Percentiles rank a stretch among this genome's conserved stretches.
These are phyloP conservation scores for Fraxinus velutina DNA, from an alignment of 305 asterid genomes.

Conservation along the genomic window DNA sequence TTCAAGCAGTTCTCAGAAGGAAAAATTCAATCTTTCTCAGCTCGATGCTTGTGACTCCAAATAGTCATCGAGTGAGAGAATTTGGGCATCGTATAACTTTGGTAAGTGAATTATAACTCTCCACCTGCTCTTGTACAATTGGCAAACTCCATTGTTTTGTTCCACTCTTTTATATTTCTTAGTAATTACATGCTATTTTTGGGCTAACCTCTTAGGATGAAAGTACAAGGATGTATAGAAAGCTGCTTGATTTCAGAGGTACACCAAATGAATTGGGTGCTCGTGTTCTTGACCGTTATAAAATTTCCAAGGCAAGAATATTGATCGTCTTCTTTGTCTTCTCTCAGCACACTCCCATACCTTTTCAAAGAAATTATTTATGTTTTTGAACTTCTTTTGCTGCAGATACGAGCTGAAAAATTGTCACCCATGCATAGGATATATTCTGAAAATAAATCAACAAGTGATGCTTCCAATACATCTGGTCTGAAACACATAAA, in stretches of 20 bases:
- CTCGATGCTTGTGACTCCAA: constrained; percentile 79
- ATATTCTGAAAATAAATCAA: constrained; percentile 51
- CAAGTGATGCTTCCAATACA: constrained; percentile 50
- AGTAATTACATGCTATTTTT: constrained; percentile 20
- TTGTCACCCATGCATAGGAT: background rate
- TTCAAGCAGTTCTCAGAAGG: constrained; percentile 46
- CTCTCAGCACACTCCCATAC: background rate
- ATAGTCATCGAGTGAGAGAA: constrained; percentile 80
- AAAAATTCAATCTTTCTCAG: constrained; percentile 63
- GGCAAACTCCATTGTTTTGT: background rate
- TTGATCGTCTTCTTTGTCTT: constrained; percentile 14
- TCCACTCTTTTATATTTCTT: constrained; percentile 8
- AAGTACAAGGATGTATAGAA: constrained; percentile 62
- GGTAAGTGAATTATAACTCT: constrained; percentile 44
- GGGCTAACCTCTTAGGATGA: constrained; percentile 53
- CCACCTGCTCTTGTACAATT: constrained; percentile 7
- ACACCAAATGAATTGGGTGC: constrained; percentile 70
- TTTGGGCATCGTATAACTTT: constrained; percentile 61
- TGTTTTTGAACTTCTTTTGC: constrained; percentile 27
- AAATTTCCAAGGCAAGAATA: constrained; percentile 79
- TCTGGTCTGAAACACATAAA: constrained; percentile 75
- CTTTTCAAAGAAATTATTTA: constrained; percentile 13
- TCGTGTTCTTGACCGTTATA: constrained; percentile 68
- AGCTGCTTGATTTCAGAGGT: constrained; percentile 71
- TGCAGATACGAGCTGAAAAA: constrained; percentile 81